phyloP scores from a whole-genome alignment of 768 basidiomycete genomes.

The Kwoniella sp. region DNA sequence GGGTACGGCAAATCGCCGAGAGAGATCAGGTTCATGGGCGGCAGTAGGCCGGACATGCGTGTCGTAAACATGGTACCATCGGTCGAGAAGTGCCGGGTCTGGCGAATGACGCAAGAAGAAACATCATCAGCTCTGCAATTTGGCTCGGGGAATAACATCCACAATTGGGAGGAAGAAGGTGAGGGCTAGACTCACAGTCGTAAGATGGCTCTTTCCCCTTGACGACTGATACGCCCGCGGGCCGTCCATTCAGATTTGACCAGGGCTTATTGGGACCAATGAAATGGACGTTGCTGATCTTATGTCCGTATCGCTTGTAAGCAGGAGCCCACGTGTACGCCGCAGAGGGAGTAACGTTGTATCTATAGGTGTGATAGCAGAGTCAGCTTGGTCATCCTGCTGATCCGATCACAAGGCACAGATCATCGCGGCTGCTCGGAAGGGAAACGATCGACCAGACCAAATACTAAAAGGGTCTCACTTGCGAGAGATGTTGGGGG shows the following conservation, averaged over 20 bases:
- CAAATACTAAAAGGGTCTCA: no score
- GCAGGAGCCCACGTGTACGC: conserved; percentile 99
- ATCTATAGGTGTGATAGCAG: conserved; percentile 55
- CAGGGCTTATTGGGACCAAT: conserved; percentile 97
- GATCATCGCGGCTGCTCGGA: background rate
- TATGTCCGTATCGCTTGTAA: conserved; percentile 72
- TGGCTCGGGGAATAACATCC: no score
- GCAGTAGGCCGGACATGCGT: conserved; percentile 72
- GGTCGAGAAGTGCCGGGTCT: conserved; percentile 70
- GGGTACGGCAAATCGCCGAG: conserved; percentile 63
- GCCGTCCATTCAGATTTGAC: conserved; percentile 71
- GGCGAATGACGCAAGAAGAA: background rate
- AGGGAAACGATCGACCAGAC: no score
- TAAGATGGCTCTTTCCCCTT: conserved; percentile 37
- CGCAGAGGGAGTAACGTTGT: conserved; percentile 96
- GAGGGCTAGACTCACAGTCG: conserved; percentile 46
- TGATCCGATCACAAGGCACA: background rate
- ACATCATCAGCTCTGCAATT: background rate
- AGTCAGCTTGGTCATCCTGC: background rate
- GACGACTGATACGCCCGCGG: conserved; percentile 60
- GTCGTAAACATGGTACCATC: conserved; percentile 91
- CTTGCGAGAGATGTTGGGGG: no score
- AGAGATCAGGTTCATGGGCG: conserved; percentile 44
- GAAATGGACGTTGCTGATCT: conserved; percentile 51
- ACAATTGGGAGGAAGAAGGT: background rate